Evolutionary conservation across 805 yeast species (phyloP), one percentile per base, ranked within the genome.

Genomic region (Ogataea sp.): DNA sequence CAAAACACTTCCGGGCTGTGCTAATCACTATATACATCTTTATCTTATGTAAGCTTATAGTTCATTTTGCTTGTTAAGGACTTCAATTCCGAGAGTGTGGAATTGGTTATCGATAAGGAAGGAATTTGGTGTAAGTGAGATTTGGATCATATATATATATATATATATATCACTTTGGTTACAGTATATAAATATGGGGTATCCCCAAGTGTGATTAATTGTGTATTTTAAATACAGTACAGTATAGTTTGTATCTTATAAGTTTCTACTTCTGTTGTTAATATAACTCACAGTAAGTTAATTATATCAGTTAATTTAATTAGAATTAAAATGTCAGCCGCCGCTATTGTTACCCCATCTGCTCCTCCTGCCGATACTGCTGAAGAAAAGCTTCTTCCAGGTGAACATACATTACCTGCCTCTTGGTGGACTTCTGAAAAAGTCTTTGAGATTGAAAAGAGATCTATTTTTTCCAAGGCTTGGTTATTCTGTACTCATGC

Each of bases 371-470:
- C 44, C 21, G 58, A 50, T 36, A 44, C 41, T 10, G 47, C 51
- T 24, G 53, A 44, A n/a, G 65, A 55, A n/a, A 52, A 49, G 30
- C 43, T 58, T 27, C 45, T 59, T 28, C 67, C 67, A 18, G 68
- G 68, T 23, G 62, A 61, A 43, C 76, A 75, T 56, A 76, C 83
- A 0, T 64, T 76, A 34, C 83, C 83, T 23, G 78, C 82, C 10
- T 71, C 79, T 16, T 76, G 82, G 82, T 76, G 80, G 80, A 71
- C 73, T 16, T 72, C 79, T 10, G 74, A 71, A 40, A 71, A 71
- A 43, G 70, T 76, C 35, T 71, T 71, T 49, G 80, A 76, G 33
- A 61, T 75, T 41, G 83, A 76, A 51, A 76, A 72, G 48, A 63
- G 79, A 49, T 68, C 81, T 14, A 65, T 76, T 43, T 76, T 76